phyloP scores from a whole-genome alignment of 2,329 filamentous ascomycete genomes.

The Neonectria magnoliae region DNA sequence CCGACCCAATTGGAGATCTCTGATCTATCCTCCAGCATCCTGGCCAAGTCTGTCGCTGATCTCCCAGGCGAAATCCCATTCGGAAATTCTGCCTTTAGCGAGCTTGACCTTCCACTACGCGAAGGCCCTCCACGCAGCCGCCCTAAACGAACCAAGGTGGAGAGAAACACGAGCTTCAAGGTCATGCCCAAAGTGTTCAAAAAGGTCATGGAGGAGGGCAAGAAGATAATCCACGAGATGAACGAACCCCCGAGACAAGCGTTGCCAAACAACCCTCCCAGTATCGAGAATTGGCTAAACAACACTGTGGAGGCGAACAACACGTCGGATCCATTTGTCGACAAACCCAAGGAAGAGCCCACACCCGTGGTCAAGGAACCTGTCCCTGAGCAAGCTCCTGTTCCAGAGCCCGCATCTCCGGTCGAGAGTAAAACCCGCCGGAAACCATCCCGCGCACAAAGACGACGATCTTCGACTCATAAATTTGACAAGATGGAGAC shows the following conservation, averaged over 20 bases:
- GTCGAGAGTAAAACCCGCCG: conserved; percentile 35
- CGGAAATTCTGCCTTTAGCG: conserved; percentile 74
- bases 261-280: conserved; percentile 65
- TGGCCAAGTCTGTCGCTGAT: conserved; percentile 66
- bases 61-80: conserved; percentile 67
- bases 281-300: conserved; percentile 73
- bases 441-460: conserved; percentile 40
- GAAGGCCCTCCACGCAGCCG: conserved; percentile 57
- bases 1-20: conserved; percentile 42
- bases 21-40: conserved; percentile 49
- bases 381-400: conserved; percentile 1
- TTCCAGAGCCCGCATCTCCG: conserved; percentile 10
- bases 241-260: conserved; percentile 64
- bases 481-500: conserved; percentile 33
- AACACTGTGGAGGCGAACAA: conserved; percentile 65
- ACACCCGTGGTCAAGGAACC: conserved; percentile 1
- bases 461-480: conserved; percentile 33
- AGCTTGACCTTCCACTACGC: conserved; percentile 65
- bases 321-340: conserved; percentile 72
- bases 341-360: conserved; percentile 44
- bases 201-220: conserved; percentile 71
- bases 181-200: conserved; percentile 71
- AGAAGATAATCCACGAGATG: conserved; percentile 71
- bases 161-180: conserved; percentile 67
- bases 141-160: conserved; percentile 56